Base-by-base conservation (phyloP, 805 yeast genomes). In the Pichia manshurica region DNA sequence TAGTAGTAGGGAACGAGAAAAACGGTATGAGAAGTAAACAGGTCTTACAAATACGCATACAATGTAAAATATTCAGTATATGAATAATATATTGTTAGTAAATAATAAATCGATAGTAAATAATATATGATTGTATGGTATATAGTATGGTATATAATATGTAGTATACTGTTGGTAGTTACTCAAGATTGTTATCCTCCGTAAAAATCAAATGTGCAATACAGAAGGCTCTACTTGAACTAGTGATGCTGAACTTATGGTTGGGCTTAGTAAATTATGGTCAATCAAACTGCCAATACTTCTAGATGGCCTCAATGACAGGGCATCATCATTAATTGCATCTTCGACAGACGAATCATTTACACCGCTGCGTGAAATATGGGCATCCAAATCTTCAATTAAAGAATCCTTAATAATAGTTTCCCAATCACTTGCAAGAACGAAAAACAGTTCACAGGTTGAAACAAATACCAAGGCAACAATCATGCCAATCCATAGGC, bases 401-500 rank as follows among this genome's bases (percentile, higher is more conserved):
- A 58, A 53, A 16, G 68, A 64, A 21, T 55, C 58, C 31, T 51
- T 49, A 23, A 66, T 63, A 23, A 66, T 58, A 2, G 42, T 25
- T 39, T 59, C 64, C 66, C 68, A 66, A 40, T 65, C 61, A 39
- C 65, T 60, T 2, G 47, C 48, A 10, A 57, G 17, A 9, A 63
- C 64, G 48, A 56, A 58, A 45, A 49, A 60, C 17, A 56, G 65
- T 54, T 78, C 84, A 19, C 72, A 66, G 4, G 62, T 49, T 9
- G 81, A 74, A 44, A 78, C 72, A 17, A 77, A 62, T 2, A 74
- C 55, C 46, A 81, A 68, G 5, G 83, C 84, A 42, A 72, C 64
- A 38, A 77, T 70, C 55, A 75, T 68, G 36, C 86, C 83, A 32
- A 74, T 63, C 90, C 90, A 82, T 42, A 81, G 67, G 3, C 90